Conservation (phyloP, 805 yeast genomes). For the Naumovozyma baii region DNA sequence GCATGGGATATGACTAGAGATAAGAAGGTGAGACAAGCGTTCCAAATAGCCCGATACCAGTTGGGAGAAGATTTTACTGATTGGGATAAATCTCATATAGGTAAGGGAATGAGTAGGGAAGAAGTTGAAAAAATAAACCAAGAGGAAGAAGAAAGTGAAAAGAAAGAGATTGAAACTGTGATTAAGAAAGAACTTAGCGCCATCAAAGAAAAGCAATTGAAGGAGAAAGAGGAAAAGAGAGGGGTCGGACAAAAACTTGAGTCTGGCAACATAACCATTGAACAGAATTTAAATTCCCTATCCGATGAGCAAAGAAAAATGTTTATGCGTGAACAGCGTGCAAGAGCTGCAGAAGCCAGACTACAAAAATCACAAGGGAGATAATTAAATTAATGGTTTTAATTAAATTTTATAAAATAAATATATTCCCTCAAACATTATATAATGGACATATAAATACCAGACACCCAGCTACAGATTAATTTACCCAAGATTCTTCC, state of each 20-base stretch:
- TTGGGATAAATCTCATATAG: conserved; percentile 64
- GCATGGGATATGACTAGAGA: conserved; percentile 58
- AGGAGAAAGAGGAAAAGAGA: conserved; percentile 14
- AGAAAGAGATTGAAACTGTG: conserved; percentile 32
- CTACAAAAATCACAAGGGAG: conserved; percentile 29
- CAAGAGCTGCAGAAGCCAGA: conserved; percentile 93
- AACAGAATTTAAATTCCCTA: conserved; percentile 47
- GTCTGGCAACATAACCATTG: conserved; percentile 21
- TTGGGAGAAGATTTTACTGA: conserved; percentile 63
- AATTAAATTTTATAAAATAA: too few relatives aligned
- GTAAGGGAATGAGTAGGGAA: conserved; percentile 46
- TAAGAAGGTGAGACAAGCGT: conserved; percentile 39
- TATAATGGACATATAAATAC: too few relatives aligned
- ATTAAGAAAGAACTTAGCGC: conserved; percentile 20
- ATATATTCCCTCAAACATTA: too few relatives aligned
- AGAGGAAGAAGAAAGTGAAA: conserved; percentile 31
- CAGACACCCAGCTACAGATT: too few relatives aligned
- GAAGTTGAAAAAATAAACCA: conserved; percentile 40
- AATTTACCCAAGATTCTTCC: conserved; percentile 15
- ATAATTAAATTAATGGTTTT: too few relatives aligned
- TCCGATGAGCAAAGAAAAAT: conserved; percentile 65
- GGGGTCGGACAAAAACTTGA: conserved; percentile 33
- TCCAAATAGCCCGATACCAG: conserved; percentile 56
- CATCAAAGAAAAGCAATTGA: conserved; percentile 22
- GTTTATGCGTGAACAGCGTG: conserved; percentile 87